phyloP scores from a whole-genome alignment of 257 asterid genomes.

The Parsonsia alboflavescens region DNA sequence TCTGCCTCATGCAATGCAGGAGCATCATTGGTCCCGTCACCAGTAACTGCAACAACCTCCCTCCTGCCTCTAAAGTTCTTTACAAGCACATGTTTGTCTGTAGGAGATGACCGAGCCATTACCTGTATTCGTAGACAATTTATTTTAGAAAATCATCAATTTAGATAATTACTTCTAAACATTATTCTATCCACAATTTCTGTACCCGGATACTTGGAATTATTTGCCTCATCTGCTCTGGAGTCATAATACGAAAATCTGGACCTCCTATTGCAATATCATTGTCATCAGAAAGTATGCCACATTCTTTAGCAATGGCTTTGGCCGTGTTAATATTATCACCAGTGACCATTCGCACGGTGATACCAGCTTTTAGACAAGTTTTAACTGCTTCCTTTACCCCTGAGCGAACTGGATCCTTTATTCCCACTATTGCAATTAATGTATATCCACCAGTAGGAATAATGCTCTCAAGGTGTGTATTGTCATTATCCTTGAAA shows the following conservation, averaged over 20 bases:
- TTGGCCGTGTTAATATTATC: conserved; percentile 91
- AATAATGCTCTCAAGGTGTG: conserved; percentile 32
- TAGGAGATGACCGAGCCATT: conserved; percentile 96
- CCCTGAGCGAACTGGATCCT: conserved; percentile 94
- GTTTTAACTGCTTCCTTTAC: conserved; percentile 82
- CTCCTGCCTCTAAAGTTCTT: conserved; percentile 54
- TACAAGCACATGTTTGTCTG: conserved; percentile 81
- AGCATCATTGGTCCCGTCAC: conserved; percentile 52
- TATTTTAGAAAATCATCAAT: conserved; percentile 17
- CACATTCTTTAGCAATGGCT: conserved; percentile 97
- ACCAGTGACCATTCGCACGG: conserved; percentile 93
- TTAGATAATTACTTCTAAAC: conserved; percentile 2
- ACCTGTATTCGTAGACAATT: conserved; percentile 46
- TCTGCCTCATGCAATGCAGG: conserved; percentile 50
- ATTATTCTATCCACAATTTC: neutral
- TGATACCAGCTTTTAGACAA: conserved; percentile 85
- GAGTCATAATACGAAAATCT: conserved; percentile 54
- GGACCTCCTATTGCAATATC: conserved; percentile 89
- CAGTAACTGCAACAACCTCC: conserved; percentile 89
- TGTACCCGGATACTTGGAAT: conserved; percentile 83
- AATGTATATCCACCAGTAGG: conserved; percentile 76
- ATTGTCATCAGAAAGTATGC: conserved; percentile 52
- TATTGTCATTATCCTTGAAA: conserved; percentile 57
- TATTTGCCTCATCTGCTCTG: conserved; percentile 57
- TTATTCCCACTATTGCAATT: conserved; percentile 80